A percentile compares a stretch with the other conserved stretches of the same genome.
Evolutionary conservation across 306 rosid genomes (phyloP).

Genomic region (Cicer cuneatum): DNA sequence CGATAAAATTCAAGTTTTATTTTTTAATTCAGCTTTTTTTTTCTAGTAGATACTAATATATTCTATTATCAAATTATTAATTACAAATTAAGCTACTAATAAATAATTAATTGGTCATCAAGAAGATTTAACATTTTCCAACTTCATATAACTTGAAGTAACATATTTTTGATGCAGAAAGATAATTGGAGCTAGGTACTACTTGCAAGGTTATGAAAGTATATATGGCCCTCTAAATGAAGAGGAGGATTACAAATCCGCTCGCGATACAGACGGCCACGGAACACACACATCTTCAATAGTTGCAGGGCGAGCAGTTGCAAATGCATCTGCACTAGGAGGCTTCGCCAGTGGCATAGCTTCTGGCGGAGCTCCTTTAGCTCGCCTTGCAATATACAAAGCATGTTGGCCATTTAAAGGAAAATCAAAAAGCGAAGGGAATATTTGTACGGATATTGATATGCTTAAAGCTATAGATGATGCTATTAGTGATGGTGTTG

Average conservation of each 20-base stretch:
- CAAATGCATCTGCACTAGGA: conserved; percentile 59
- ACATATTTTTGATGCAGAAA: conserved; percentile 53
- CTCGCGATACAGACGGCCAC: conserved; percentile 90
- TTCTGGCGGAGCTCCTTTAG: conserved; percentile 81
- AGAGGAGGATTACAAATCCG: conserved; percentile 69
- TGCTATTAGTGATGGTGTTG: conserved; percentile 83
- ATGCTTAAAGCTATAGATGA: conserved; percentile 90
- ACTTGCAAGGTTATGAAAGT: conserved; percentile 65
- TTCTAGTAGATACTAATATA: background rate
- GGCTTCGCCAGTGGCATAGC: conserved; percentile 80
- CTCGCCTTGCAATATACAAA: conserved; percentile 80
- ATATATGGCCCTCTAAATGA: conserved; percentile 59
- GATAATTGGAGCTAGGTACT: conserved; percentile 84
- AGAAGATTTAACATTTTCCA: background rate
- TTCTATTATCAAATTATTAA: background rate
- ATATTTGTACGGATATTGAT: conserved; percentile 71
- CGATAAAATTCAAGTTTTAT: background rate
- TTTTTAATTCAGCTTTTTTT: background rate
- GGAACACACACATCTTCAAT: conserved; percentile 94
- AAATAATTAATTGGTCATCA: background rate
- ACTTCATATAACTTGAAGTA: background rate
- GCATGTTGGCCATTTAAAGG: conserved; percentile 92
- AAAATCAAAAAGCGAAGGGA: conserved; percentile 60
- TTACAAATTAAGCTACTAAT: background rate
- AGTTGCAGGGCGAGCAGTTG: conserved; percentile 67